These are phyloP conservation scores for Leishmania amazonensis DNA, from an alignment of 208 protist genomes.

Conservation along the genomic window DNA sequence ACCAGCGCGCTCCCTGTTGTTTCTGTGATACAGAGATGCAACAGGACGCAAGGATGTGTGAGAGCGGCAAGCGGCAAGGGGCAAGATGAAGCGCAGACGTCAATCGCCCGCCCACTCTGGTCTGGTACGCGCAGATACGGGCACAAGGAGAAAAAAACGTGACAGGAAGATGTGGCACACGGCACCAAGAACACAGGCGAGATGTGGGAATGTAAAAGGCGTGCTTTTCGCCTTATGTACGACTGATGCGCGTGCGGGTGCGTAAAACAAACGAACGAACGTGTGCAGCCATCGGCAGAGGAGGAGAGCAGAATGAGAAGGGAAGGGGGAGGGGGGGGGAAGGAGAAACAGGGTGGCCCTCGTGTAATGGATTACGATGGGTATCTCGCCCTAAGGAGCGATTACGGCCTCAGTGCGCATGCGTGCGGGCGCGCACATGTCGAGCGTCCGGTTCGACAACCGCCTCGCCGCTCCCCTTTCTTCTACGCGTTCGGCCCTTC, in stretches of 20 bases:
- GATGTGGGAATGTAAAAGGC: neutral
- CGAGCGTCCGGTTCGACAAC: neutral
- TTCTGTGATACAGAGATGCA: no score
- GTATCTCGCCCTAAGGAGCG: no score
- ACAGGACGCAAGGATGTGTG: no score
- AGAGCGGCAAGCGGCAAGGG: neutral
- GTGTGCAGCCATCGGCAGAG: neutral
- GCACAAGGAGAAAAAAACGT: neutral
- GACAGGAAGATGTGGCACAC: neutral
- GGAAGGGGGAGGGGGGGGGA: neutral
- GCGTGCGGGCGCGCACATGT: neutral
- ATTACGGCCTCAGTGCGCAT: neutral
- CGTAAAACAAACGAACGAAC: neutral
- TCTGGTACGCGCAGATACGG: neutral
- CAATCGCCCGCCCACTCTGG: neutral
- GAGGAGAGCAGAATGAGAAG: neutral
- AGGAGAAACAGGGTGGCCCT: neutral
- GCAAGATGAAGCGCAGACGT: neutral
- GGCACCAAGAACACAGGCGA: neutral
- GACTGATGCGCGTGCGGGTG: neutral
- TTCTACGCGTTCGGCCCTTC: neutral
- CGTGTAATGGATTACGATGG: no score
- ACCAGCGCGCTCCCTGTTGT: no score
- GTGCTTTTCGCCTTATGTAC: neutral
- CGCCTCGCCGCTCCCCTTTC: neutral